Evolutionary conservation across 2,329 filamentous ascomycete genomes (phyloP).

Genomic region (Aspergillus aculeatinus): DNA sequence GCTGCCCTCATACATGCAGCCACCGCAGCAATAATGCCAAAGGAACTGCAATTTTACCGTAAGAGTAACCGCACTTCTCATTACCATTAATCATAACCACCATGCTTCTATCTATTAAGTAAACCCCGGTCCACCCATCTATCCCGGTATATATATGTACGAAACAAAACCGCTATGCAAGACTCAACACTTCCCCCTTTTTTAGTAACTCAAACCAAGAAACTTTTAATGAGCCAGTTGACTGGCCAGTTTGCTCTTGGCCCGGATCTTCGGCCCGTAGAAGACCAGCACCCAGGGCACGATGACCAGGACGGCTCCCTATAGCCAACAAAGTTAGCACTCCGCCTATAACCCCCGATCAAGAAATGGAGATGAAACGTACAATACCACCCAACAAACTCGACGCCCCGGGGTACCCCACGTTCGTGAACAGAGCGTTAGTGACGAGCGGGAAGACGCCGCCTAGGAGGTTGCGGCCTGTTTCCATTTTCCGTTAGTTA

Average conservation of each 20-base stretch:
- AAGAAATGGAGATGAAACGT: constrained; percentile 16
- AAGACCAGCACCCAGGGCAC: constrained; percentile 88
- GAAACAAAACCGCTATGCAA: not conserved
- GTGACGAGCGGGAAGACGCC: constrained; percentile 80
- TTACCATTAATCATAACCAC: not conserved
- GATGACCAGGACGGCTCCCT: constrained; percentile 62
- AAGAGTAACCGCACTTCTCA: not conserved
- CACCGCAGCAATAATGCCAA: no score
- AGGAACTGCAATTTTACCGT: no score
- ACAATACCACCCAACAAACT: constrained; percentile 75
- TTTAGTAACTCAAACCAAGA: not conserved
- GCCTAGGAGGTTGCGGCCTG: constrained; percentile 71
- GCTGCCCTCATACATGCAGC: no score
- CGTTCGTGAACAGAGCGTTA: constrained; percentile 66
- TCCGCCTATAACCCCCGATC: not conserved
- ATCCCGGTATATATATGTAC: not conserved
- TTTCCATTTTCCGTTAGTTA: not conserved
- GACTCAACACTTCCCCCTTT: not conserved
- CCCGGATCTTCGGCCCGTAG: constrained; percentile 73
- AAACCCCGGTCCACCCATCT: not conserved
- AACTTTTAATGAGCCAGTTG: not conserved
- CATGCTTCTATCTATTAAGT: not conserved
- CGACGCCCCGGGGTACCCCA: constrained; percentile 70
- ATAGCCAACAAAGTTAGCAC: constrained; percentile 9
- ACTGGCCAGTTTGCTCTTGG: constrained; percentile 72